Evolutionary conservation across 1,284 basidiomycete species (phyloP).

Genomic region (Mrakiaceae sp.): DNA sequence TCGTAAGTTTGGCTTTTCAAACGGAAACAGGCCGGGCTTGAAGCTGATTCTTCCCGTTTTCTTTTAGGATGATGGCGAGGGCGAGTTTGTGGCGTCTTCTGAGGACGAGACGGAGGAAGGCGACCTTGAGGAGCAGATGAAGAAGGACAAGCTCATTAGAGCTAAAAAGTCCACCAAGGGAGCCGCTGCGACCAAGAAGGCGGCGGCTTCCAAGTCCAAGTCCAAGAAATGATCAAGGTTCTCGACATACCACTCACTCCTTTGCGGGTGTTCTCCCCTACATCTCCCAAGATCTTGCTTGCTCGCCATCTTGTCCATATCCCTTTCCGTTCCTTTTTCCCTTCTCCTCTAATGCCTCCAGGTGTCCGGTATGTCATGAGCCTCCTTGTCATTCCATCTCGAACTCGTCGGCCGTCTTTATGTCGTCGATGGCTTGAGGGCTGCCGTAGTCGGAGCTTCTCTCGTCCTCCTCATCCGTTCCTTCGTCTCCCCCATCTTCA

Average conservation of each 20-base stretch:
- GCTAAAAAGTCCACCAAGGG: slow-evolving; percentile 22
- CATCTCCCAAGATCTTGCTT: too few relatives aligned
- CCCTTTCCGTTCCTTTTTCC: too few relatives aligned
- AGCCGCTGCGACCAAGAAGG: background rate
- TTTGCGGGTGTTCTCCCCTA: too few relatives aligned
- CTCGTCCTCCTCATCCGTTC: too few relatives aligned
- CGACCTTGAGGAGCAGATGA: slow-evolving; percentile 36
- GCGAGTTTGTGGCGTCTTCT: slow-evolving; percentile 35
- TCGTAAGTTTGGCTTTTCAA: slow-evolving; percentile 39
- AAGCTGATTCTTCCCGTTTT: background rate
- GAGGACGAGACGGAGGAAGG: slow-evolving; percentile 34
- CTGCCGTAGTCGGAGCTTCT: too few relatives aligned
- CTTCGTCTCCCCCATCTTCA: too few relatives aligned
- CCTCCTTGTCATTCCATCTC: too few relatives aligned
- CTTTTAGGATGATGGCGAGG: slow-evolving; percentile 21
- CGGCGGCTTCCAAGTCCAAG: slow-evolving; percentile 23
- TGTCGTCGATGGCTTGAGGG: too few relatives aligned
- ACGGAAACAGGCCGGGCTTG: slow-evolving; percentile 42
- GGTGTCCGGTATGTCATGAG: too few relatives aligned
- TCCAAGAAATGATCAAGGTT: slow-evolving; percentile 23
- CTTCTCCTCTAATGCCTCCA: too few relatives aligned
- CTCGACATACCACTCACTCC: slow-evolving; percentile 3
- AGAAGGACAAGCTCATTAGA: slow-evolving; percentile 47
- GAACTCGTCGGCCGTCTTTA: too few relatives aligned
- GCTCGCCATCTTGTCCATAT: too few relatives aligned